Evolutionary conservation across 352 stramenopile genomes (phyloP), one percentile per base, ranked within the genome.

Genomic region (Thalassiosira exigua): DNA sequence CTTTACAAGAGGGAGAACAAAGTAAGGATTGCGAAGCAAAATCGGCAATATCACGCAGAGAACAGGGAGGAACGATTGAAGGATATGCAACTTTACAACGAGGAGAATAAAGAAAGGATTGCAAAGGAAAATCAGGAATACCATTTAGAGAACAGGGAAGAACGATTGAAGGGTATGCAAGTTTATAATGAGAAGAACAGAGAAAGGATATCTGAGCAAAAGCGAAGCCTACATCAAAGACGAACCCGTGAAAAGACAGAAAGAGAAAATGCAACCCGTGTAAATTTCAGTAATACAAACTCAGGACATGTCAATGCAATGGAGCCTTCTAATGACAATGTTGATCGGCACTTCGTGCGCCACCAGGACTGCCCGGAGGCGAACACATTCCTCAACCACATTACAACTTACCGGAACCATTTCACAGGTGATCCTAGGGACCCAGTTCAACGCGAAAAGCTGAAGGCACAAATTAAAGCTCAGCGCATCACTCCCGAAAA

Each of bases 341-440:
- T 52, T 22, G 32, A 67, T 26, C 33, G 30, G 2, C 57, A 67
- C 29, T 67, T 67, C 33, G 53, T 17, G 32, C 9, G 22, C 21
- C 57, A 67, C 33, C 57, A 67, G 21, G 33, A 67, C 22, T 67
- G 57, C n/a, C 57, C 57, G 7, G 57, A 67, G 21, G 57, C 57
- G 19, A 67, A 67, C 21, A 67, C 57, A 33, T 52, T 54, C 21
- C 57, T 67, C 32, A 67, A 67, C 22, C 57, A 67, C 36, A 26
- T 67, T 9, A 67, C 57, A 2, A 54, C 57, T 22, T 67, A 67
- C 21, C 50, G 33, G 21, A 52, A 67, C 21, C 33, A 67, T 17
- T 67, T 67, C 21, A 52, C 21, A 32, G 57, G 57, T 2, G 21
- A 67, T 29, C 57, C 57, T n/a, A 22, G 32, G 30, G 33, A 67